These are phyloP conservation scores for Sordaria brevicollis DNA, from an alignment of 495 filamentous ascomycete species.

Conservation along the genomic window DNA sequence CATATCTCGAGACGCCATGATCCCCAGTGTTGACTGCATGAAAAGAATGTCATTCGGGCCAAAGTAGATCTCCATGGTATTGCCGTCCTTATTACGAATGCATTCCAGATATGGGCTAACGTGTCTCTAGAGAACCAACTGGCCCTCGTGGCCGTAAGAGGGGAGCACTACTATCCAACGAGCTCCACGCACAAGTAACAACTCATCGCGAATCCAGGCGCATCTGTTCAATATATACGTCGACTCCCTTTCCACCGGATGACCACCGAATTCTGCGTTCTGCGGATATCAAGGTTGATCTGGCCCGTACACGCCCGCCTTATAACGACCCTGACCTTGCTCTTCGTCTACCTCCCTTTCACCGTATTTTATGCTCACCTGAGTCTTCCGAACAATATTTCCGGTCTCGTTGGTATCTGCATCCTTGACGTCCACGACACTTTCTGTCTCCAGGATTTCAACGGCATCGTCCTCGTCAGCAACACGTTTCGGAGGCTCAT, in stretches of 20 bases:
- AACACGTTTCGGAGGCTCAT: not conserved
- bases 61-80: not conserved
- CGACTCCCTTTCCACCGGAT: not conserved
- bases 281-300: not conserved
- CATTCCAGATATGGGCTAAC: not conserved
- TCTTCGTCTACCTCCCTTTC: not conserved
- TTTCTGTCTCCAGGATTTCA: not conserved
- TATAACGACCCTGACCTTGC: not conserved
- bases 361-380: not conserved
- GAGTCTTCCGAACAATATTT: not conserved
- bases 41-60: not conserved
- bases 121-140: not conserved
- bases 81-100: not conserved
- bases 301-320: not conserved
- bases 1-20: too few species aligned
- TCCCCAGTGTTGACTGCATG: too few species aligned
- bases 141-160: not conserved
- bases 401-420: not conserved
- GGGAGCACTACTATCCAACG: too few species aligned
- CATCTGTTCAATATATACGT: not conserved
- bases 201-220: too few species aligned
- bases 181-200: too few species aligned
- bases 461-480: not conserved
- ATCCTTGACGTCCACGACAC: not conserved
- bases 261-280: not conserved